Percentiles rank a stretch among this genome's conserved stretches.
These are phyloP conservation scores for Schizonepeta tenuifolia DNA, from an alignment of 257 asterid species.

Conservation along the genomic window DNA sequence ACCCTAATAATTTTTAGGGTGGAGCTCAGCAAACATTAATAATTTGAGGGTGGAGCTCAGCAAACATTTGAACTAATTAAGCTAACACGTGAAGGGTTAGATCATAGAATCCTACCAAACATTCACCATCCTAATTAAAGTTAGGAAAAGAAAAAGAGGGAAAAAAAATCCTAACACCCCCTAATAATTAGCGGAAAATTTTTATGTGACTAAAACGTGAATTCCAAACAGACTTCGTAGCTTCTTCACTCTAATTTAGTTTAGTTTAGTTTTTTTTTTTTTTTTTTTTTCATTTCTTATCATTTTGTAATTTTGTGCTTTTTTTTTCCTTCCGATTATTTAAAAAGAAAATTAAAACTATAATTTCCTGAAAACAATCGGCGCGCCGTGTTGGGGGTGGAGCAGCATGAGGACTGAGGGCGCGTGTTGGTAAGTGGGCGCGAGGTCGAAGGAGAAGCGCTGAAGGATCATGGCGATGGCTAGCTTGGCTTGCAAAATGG, in stretches of 20 bases:
- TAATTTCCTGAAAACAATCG: conserved; percentile 68
- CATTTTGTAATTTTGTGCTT: neutral
- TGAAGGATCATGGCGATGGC: conserved; percentile 76
- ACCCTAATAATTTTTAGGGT: conserved; percentile 1
- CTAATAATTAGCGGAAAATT: conserved; percentile 20
- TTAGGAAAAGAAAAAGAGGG: neutral
- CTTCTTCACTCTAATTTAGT: conserved; percentile 17
- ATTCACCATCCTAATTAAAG: conserved; percentile 19
- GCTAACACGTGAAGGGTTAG: conserved; percentile 33
- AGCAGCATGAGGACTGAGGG: conserved; percentile 70
- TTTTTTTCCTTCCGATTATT: neutral
- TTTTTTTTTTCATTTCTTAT: too few relatives aligned
- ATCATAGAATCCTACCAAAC: conserved; percentile 29
- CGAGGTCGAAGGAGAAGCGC: conserved; percentile 64
- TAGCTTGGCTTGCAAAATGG: conserved; percentile 76
- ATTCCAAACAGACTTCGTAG: conserved; percentile 18
- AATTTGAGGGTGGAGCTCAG: neutral
- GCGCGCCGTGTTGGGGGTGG: conserved; percentile 88
- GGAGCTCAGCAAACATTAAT: conserved; percentile 8
- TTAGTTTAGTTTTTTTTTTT: too few relatives aligned
- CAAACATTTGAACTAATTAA: conserved; percentile 10
- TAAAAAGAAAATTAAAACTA: conserved; percentile 32
- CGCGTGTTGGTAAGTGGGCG: conserved; percentile 75
- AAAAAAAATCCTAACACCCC: conserved; percentile 29
- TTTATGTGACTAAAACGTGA: conserved; percentile 6